These are phyloP conservation scores for Xylaria sp. DNA, from an alignment of 495 filamentous ascomycete species.

Conservation along the genomic window DNA sequence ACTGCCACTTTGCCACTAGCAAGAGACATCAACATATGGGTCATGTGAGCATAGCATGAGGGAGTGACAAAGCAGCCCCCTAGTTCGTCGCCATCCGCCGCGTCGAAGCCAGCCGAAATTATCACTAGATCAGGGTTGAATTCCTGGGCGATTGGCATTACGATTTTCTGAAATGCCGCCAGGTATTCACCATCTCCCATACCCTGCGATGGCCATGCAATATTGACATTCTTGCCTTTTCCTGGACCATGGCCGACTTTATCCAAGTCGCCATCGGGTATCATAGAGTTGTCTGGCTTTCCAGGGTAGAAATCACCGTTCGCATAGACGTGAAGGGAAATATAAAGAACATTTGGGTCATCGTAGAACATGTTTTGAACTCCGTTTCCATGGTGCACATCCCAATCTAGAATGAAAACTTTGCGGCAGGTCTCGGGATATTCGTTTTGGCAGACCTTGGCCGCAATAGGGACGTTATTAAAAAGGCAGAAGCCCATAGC, in stretches of 20 bases:
- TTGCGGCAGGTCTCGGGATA: constrained; percentile 82
- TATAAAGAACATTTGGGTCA: constrained; percentile 94
- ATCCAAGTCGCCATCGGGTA: constrained; percentile 72
- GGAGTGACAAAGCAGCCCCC: constrained; percentile 93
- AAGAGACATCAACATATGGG: constrained; percentile 97
- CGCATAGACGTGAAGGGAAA: constrained; percentile 91
- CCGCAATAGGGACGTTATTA: constrained; percentile 94
- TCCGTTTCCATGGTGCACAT: constrained; percentile 86
- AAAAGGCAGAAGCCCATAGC: constrained; percentile 96
- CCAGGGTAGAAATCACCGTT: constrained; percentile 87
- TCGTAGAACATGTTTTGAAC: constrained; percentile 96
- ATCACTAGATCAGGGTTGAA: constrained; percentile 96
- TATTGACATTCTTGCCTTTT: constrained; percentile 92
- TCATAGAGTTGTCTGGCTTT: constrained; percentile 62
- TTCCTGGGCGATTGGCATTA: constrained; percentile 96
- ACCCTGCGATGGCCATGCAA: constrained; percentile 88
- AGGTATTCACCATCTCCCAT: constrained; percentile 98
- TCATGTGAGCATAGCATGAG: constrained; percentile 96
- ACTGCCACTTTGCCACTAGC: constrained; percentile 89
- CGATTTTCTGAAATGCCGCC: constrained; percentile 91
- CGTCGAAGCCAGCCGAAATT: constrained; percentile 95
- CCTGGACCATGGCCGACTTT: constrained; percentile 78
- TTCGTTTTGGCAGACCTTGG: constrained; percentile 78
- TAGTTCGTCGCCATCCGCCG: constrained; percentile 88
- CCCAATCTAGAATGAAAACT: constrained; percentile 95